These are phyloP conservation scores for Thielaviopsis euricoi DNA, from an alignment of 2,329 filamentous ascomycete species.

Conservation along the genomic window DNA sequence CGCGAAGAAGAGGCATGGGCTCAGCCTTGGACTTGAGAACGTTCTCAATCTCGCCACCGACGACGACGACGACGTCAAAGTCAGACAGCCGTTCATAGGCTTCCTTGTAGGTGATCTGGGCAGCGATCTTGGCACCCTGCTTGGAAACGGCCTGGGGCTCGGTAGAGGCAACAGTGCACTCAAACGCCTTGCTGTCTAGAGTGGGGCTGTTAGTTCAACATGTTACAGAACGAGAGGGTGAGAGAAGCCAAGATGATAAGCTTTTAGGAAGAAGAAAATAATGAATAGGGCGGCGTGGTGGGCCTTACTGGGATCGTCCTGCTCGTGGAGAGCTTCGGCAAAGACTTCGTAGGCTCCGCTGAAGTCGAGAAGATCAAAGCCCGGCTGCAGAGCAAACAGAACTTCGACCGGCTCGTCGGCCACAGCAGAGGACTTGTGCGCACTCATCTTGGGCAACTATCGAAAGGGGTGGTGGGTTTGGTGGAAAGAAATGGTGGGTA, in stretches of 20 bases:
- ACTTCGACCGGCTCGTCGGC: slow-evolving; percentile 43
- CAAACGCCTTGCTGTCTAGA: slow-evolving; percentile 39
- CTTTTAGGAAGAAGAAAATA: not conserved
- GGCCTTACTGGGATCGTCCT: slow-evolving; percentile 34
- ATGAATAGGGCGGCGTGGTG: not conserved
- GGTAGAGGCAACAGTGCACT: slow-evolving; percentile 36
- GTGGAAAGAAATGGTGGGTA: not conserved
- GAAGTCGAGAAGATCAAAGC: slow-evolving; percentile 43
- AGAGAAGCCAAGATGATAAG: not conserved
- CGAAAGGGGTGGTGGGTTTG: slow-evolving; percentile 1
- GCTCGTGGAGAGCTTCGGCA: slow-evolving; percentile 32
- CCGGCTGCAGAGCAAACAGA: slow-evolving; percentile 42
- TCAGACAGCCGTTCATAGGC: slow-evolving; percentile 57
- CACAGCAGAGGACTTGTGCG: slow-evolving; percentile 40
- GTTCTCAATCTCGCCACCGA: slow-evolving; percentile 50
- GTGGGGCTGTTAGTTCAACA: not conserved
- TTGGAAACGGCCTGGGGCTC: slow-evolving; percentile 38
- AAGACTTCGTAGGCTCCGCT: slow-evolving; percentile 38
- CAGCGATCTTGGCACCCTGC: slow-evolving; percentile 53
- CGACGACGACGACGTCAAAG: slow-evolving; percentile 64
- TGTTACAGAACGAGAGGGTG: not conserved
- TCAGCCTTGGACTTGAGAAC: slow-evolving; percentile 52
- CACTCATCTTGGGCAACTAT: slow-evolving; percentile 33
- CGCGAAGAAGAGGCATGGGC: slow-evolving; percentile 55
- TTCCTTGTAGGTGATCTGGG: slow-evolving; percentile 64